These are phyloP conservation scores for Cystobasidium sp. DNA, from an alignment of 1,284 basidiomycete species.

Conservation along the genomic window DNA sequence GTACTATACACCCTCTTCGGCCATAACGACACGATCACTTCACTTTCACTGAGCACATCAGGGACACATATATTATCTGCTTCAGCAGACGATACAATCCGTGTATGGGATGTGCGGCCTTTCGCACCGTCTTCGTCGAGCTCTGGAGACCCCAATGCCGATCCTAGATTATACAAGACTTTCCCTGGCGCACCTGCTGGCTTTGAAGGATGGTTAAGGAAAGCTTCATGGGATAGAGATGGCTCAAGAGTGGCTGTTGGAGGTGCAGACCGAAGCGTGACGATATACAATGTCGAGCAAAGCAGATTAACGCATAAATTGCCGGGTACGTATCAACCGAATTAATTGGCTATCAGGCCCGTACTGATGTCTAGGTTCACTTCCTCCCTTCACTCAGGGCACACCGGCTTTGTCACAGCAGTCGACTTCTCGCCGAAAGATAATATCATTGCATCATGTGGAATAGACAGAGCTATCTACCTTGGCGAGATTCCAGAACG, in stretches of 20 bases:
- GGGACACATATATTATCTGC: slow-evolving; percentile 83
- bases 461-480: slow-evolving; percentile 86
- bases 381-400: slow-evolving; percentile 60
- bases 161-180: slow-evolving; percentile 72
- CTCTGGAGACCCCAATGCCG: slow-evolving; percentile 47
- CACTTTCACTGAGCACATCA: slow-evolving; percentile 82
- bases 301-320: slow-evolving; percentile 61
- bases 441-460: slow-evolving; percentile 81
- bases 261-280: slow-evolving; percentile 66
- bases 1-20: slow-evolving; percentile 58
- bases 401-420: slow-evolving; percentile 87
- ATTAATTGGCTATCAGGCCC: no score
- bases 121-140: slow-evolving; percentile 73
- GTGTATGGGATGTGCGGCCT: slow-evolving; percentile 87
- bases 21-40: slow-evolving; percentile 75
- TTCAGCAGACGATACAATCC: slow-evolving; percentile 79
- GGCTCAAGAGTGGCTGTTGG: slow-evolving; percentile 59
- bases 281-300: slow-evolving; percentile 85
- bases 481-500: slow-evolving; percentile 77
- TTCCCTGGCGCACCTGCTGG: slow-evolving; percentile 82
- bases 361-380: neutral
- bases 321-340: slow-evolving; percentile 63
- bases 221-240: slow-evolving; percentile 69
- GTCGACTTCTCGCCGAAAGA: slow-evolving; percentile 91
- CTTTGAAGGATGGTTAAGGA: slow-evolving; percentile 80